Conservation (phyloP, 2,329 filamentous ascomycete species). For the Aureobasidium subglaciale region DNA sequence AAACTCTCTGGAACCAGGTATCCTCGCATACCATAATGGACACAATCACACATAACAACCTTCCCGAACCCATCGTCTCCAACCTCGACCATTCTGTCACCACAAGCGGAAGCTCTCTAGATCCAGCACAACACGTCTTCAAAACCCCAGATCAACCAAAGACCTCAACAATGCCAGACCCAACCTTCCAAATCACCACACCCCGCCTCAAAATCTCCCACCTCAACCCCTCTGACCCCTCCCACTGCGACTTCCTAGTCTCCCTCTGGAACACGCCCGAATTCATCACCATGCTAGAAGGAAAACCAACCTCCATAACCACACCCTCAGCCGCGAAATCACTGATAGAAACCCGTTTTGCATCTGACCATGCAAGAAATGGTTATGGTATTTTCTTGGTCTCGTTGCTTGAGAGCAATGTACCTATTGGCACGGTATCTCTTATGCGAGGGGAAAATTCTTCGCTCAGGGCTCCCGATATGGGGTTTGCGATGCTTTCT, state of each 20-base stretch:
- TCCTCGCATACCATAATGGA: too few relatives aligned
- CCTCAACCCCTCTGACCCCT: not conserved
- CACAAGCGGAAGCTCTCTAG: too few relatives aligned
- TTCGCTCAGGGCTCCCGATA: not conserved
- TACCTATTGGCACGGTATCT: not conserved
- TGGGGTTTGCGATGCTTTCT: not conserved
- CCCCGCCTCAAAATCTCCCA: not conserved
- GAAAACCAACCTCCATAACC: not conserved
- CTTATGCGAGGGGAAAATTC: not conserved
- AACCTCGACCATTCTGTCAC: not conserved
- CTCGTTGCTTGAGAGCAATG: not conserved
- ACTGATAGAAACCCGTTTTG: not conserved
- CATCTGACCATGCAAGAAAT: not conserved
- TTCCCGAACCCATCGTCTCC: too few relatives aligned
- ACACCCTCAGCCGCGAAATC: not conserved
- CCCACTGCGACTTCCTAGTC: not conserved
- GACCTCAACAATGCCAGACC: not conserved
- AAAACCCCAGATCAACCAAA: not conserved
- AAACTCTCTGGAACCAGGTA: too few relatives aligned
- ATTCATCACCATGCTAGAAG: not conserved
- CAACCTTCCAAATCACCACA: not conserved
- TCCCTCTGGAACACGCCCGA: constrained; percentile 2
- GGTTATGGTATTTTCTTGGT: not conserved
- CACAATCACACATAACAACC: too few relatives aligned
- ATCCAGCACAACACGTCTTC: not conserved